Conservation (phyloP, 2,329 filamentous ascomycete species). For the Coleophoma cylindrospora region DNA sequence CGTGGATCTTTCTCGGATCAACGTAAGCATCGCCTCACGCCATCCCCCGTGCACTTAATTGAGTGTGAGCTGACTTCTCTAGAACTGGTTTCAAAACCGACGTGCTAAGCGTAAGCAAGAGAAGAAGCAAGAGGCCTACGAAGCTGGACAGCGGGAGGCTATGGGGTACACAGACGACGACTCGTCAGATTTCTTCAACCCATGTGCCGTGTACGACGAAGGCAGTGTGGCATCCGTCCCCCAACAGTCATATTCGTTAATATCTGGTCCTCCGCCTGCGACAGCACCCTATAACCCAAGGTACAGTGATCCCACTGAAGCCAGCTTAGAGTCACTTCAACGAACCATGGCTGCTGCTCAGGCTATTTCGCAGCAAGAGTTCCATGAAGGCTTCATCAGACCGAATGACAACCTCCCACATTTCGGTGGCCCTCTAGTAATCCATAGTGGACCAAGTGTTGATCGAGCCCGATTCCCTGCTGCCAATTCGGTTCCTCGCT, state of each 20-base stretch:
- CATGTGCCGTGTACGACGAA: constrained; percentile 10
- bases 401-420: constrained; percentile 8
- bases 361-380: constrained; percentile 13
- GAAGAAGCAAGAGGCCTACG: constrained; percentile 47
- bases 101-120: constrained; percentile 50
- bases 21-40: constrained; percentile 35
- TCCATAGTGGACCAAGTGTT: constrained; percentile 8
- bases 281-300: constrained; percentile 21
- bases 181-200: constrained; percentile 19
- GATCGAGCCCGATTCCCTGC: constrained; percentile 22
- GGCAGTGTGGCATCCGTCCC: constrained; percentile 8
- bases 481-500: constrained; percentile 7
- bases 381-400: constrained; percentile 9
- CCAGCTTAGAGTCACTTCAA: constrained; percentile 22
- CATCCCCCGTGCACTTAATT: background rate
- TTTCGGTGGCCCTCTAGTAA: constrained; percentile 8
- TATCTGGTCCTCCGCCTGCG: constrained; percentile 16
- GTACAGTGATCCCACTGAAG: constrained; percentile 18
- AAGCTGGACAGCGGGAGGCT: constrained; percentile 33
- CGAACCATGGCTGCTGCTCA: constrained; percentile 19
- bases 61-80: constrained; percentile 22
- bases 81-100: constrained; percentile 69
- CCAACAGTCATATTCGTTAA: constrained; percentile 10
- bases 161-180: constrained; percentile 20
- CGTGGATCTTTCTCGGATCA: constrained; percentile 54